Conservation (phyloP, 441 rosid genomes). For the Erysimum cheiri region DNA sequence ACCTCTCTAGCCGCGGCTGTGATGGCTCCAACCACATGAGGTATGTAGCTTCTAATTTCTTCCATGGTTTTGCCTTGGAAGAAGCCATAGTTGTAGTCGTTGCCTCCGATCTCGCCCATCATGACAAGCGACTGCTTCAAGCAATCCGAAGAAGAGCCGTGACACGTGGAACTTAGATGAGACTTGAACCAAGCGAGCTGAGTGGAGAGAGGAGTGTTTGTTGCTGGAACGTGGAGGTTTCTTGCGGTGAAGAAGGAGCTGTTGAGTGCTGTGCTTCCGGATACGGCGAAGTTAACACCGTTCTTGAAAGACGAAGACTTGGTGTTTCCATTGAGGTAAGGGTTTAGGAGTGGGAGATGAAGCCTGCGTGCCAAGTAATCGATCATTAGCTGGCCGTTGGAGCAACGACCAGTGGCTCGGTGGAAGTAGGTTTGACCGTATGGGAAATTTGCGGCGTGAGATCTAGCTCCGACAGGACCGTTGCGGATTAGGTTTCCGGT, state of each 20-base stretch:
- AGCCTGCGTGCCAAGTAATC: constrained; percentile 43
- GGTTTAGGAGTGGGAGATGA: constrained; percentile 35
- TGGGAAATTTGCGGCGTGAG: constrained; percentile 36
- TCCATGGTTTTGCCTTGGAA: constrained; percentile 38
- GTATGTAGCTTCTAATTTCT: constrained; percentile 44
- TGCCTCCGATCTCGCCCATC: constrained; percentile 61
- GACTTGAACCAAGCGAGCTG: constrained; percentile 46
- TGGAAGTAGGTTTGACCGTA: constrained; percentile 42
- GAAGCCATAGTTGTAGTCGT: constrained; percentile 52
- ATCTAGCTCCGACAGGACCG: constrained; percentile 18
- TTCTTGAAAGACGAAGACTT: constrained; percentile 24
- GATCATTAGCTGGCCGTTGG: constrained; percentile 43
- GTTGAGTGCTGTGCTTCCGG: constrained; percentile 45
- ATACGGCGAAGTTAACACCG: constrained; percentile 48
- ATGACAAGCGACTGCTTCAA: constrained; percentile 48
- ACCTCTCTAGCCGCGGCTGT: constrained; percentile 42
- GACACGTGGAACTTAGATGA: constrained; percentile 40
- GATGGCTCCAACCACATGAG: constrained; percentile 51
- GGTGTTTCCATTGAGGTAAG: constrained; percentile 32
- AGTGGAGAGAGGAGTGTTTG: constrained; percentile 42
- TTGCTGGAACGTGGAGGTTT: constrained; percentile 36
- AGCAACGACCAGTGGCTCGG: constrained; percentile 45
- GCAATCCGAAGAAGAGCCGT: constrained; percentile 31
- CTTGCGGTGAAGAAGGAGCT: constrained; percentile 23
- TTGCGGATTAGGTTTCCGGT: constrained; percentile 42